phyloP scores from a whole-genome alignment of 2,329 filamentous ascomycete genomes.

The Claviceps digitariae region DNA sequence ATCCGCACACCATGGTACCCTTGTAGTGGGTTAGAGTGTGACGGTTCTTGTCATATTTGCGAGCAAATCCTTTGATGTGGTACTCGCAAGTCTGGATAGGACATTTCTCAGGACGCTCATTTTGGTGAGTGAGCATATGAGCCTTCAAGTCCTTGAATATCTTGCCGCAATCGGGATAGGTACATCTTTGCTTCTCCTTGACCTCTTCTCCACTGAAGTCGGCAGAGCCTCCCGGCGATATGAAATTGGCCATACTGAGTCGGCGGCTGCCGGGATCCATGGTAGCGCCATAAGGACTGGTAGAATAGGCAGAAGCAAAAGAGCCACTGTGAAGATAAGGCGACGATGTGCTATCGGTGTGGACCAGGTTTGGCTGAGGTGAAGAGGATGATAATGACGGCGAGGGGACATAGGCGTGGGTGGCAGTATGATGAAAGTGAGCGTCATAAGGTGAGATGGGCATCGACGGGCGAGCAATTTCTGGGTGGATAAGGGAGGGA shows the following conservation, averaged over 20 bases:
- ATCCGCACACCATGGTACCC: constrained; percentile 92
- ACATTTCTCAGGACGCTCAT: constrained; percentile 85
- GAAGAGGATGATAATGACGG: constrained; percentile 45
- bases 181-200: constrained; percentile 61
- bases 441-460: constrained; percentile 31
- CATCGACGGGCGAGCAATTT: constrained; percentile 36
- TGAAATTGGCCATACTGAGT: constrained; percentile 55
- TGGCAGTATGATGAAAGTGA: constrained; percentile 29
- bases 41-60: constrained; percentile 93
- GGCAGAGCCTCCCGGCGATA: constrained; percentile 44
- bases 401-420: constrained; percentile 42
- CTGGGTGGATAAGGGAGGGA: constrained; percentile 42
- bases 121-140: constrained; percentile 89
- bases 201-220: constrained; percentile 50
- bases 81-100: constrained; percentile 88
- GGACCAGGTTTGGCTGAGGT: constrained; percentile 31
- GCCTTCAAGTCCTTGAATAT: constrained; percentile 86
- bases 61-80: constrained; percentile 79
- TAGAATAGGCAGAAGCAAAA: constrained; percentile 38
- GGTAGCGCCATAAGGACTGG: constrained; percentile 39
- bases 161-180: constrained; percentile 70
- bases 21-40: constrained; percentile 95
- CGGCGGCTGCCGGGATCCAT: constrained; percentile 37
- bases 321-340: constrained; percentile 46
- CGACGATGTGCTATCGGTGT: constrained; percentile 53